These are phyloP conservation scores for Rachicladosporium sp. DNA, from an alignment of 2,329 filamentous ascomycete genomes.

Conservation along the genomic window DNA sequence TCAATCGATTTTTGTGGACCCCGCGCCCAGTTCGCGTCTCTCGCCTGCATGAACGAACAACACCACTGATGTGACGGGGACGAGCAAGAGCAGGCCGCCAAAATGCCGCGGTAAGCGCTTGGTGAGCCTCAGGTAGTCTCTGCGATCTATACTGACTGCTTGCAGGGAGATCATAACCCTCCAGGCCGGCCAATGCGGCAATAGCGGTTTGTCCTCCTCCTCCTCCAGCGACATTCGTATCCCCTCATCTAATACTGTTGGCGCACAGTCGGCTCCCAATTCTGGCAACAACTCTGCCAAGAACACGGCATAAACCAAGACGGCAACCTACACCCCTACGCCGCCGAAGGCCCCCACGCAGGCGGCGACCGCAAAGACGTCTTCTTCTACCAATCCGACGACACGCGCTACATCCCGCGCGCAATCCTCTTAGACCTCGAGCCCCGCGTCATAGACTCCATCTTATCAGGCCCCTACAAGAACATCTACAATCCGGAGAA, in stretches of 20 bases:
- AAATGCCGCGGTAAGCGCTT: constrained; percentile 8
- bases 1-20: too few relatives aligned
- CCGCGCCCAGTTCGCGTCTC: too few relatives aligned
- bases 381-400: constrained; percentile 97
- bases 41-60: too few relatives aligned
- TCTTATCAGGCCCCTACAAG: constrained; percentile 86
- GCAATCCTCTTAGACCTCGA: constrained; percentile 93
- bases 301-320: constrained; percentile 97
- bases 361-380: constrained; percentile 97
- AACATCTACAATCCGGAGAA: constrained; percentile 99
- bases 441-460: constrained; percentile 81
- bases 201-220: constrained; percentile 70
- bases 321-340: constrained; percentile 94
- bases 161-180: constrained; percentile 95
- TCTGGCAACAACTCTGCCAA: constrained; percentile 97
- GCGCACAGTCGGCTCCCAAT: constrained; percentile 85
- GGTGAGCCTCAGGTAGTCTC: neutral
- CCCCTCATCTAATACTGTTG: too few relatives aligned
- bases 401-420: constrained; percentile 93
- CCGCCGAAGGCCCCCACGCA: constrained; percentile 50
- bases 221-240: constrained; percentile 1
- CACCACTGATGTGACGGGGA: too few relatives aligned
- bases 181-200: constrained; percentile 97
- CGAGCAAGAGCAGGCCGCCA: neutral
- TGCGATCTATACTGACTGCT: constrained; percentile 6